These are phyloP conservation scores for Penicillium concentricum DNA, from an alignment of 2,329 filamentous ascomycete species.

Conservation along the genomic window DNA sequence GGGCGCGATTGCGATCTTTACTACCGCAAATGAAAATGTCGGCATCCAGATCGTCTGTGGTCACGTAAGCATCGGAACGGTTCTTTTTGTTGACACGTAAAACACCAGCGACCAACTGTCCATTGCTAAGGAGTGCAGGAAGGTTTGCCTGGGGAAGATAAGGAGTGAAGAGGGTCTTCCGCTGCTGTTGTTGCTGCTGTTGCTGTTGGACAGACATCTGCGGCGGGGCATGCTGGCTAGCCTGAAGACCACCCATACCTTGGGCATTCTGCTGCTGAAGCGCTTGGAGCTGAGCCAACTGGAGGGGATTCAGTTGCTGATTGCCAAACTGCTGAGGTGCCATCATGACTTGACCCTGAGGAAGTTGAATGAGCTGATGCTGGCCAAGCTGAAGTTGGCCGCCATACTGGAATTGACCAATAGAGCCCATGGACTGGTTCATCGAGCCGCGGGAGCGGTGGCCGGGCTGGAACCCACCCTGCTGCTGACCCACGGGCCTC, in stretches of 20 bases:
- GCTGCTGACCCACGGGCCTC: constrained; percentile 64
- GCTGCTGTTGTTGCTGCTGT: constrained; percentile 79
- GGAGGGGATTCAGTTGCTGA: constrained; percentile 85
- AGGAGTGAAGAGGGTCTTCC: constrained; percentile 97
- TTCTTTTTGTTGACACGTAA: constrained; percentile 99
- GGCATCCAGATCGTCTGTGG: constrained; percentile 88
- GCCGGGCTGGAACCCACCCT: constrained; percentile 82
- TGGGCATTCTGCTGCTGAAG: constrained; percentile 86
- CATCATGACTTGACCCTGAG: constrained; percentile 78
- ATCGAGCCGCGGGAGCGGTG: constrained; percentile 84
- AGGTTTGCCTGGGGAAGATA: constrained; percentile 94
- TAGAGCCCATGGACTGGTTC: constrained; percentile 77
- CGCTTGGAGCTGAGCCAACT: constrained; percentile 86
- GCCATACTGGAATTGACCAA: constrained; percentile 81
- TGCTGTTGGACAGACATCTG: constrained; percentile 57
- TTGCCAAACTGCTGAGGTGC: constrained; percentile 78
- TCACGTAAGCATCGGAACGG: constrained; percentile 95
- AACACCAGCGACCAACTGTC: constrained; percentile 92
- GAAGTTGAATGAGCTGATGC: constrained; percentile 81
- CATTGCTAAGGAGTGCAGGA: constrained; percentile 84
- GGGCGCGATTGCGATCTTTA: constrained; percentile 94
- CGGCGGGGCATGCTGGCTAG: constrained; percentile 70
- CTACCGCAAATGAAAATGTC: constrained; percentile 99
- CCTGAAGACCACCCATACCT: constrained; percentile 64
- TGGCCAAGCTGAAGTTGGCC: constrained; percentile 73